These are phyloP conservation scores for Waltergamsia citrina DNA, from an alignment of 2,329 filamentous ascomycete genomes.

Conservation along the genomic window DNA sequence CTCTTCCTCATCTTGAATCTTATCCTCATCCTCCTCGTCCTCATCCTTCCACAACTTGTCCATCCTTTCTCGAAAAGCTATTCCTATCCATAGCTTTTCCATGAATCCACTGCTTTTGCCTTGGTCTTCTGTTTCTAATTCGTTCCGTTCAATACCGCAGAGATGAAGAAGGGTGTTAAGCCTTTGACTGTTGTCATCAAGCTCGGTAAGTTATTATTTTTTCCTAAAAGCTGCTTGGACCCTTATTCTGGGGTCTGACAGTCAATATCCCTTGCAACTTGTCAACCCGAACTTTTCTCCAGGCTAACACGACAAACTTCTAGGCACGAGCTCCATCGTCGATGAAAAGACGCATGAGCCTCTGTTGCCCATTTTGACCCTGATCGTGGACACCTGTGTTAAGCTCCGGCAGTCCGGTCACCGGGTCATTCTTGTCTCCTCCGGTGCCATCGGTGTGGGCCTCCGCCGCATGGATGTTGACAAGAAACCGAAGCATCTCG, in stretches of 20 bases:
- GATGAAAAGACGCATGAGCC: slow-evolving; percentile 94
- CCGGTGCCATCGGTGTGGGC: slow-evolving; percentile 91
- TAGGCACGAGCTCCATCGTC: slow-evolving; percentile 97
- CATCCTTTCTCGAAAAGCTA: too few relatives aligned
- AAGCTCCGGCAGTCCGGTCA: slow-evolving; percentile 85
- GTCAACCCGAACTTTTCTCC: slow-evolving; percentile 1
- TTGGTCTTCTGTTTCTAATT: slow-evolving; percentile 4
- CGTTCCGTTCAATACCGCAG: slow-evolving; percentile 23
- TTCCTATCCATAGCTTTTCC: too few relatives aligned
- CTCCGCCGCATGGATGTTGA: slow-evolving; percentile 83
- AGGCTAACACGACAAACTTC: too few relatives aligned
- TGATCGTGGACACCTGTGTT: slow-evolving; percentile 91
- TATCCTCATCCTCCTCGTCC: background rate
- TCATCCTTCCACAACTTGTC: background rate
- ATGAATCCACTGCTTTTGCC: background rate
- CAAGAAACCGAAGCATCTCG: slow-evolving; percentile 80
- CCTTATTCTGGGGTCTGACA: background rate
- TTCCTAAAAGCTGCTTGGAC: background rate
- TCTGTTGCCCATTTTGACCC: slow-evolving; percentile 76
- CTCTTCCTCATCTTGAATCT: background rate
- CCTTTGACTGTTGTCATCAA: slow-evolving; percentile 54
- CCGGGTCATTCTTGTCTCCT: slow-evolving; percentile 91
- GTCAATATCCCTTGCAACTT: background rate
- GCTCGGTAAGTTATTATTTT: slow-evolving; percentile 50
- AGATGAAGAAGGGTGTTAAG: slow-evolving; percentile 53